Percentiles rank a stretch among this genome's conserved stretches.
Evolutionary conservation across 768 basidiomycete genomes (phyloP).

Genomic region (Sporobolomyces roseus): DNA sequence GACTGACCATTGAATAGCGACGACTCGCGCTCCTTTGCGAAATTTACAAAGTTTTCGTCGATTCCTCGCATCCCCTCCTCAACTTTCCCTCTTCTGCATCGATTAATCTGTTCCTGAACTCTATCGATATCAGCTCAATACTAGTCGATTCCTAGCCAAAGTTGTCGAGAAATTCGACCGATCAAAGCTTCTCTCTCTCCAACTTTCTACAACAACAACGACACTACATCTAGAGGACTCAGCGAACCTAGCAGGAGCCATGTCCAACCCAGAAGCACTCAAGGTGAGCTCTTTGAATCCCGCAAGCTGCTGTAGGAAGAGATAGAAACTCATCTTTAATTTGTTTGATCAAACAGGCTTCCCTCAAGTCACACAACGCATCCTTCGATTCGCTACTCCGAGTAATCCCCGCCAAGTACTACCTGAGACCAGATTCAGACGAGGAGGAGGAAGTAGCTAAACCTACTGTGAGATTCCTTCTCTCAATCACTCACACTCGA

Average conservation of each 20-base stretch:
- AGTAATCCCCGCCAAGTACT: slow-evolving; percentile 85
- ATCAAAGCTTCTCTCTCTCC: not conserved
- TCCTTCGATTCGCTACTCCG: slow-evolving; percentile 76
- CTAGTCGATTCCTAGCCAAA: too few species aligned
- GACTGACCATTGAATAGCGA: too few species aligned
- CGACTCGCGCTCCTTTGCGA: too few species aligned
- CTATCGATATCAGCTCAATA: too few species aligned
- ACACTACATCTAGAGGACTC: too few species aligned
- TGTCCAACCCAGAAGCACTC: not conserved
- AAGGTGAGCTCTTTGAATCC: not conserved
- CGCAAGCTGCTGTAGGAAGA: not conserved
- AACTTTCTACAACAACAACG: not conserved
- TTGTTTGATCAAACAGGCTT: slow-evolving; percentile 39
- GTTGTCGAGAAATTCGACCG: too few species aligned
- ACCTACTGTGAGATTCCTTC: not conserved
- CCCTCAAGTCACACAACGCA: slow-evolving; percentile 74
- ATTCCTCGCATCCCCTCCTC: too few species aligned
- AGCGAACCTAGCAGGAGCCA: not conserved
- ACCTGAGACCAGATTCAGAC: slow-evolving; percentile 69
- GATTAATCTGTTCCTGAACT: too few species aligned
- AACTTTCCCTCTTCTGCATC: too few species aligned
- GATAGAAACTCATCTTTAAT: not conserved
- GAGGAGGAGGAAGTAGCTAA: slow-evolving; percentile 64
- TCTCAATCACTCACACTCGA: not conserved
- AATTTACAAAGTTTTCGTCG: too few species aligned